Base-by-base conservation (phyloP, 345 rosid species). In the Triadica sebifera region DNA sequence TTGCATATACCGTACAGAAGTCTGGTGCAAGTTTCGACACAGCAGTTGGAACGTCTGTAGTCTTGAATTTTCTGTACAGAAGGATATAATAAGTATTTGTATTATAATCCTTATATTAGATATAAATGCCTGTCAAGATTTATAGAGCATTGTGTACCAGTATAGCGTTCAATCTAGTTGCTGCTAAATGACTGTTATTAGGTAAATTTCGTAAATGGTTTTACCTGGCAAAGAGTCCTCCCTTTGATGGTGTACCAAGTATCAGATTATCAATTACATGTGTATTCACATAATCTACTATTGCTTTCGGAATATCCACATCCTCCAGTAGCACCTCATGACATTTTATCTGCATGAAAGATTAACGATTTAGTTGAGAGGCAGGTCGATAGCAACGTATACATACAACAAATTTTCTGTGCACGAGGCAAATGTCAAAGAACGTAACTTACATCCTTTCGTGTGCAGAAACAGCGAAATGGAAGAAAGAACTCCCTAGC, bases 401-500 rank as follows among this genome's bases (percentile, higher is more conserved):
- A 29, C 34, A 29, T 29, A 2, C 34, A 29, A 2, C 34, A 29
- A 29, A 29, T 29, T 29, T 29, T 1, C 34, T 29, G 34, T 29
- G 2, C 34, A 29, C 2, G 34, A 29, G 34, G 34, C 34, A 29
- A 29, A 29, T 29, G 34, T 29, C 34, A 29, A 29, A 29, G 39
- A 56, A 24, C 20, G 12, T 1, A 45, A 75, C 85, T 25, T 50
- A 93, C 99, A n/a, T 90, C 92, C 70, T 91, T 95, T 56, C 94
- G 77, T 12, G 89, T 81, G 81, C 98, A 93, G 38, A 87, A 93
- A 86, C 94, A 90, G 57, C 93, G 96, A 75, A 89, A 95, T 6
- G 98, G 98, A 38, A 93, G 94, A 76, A 95, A 89, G 7, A 95
- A 8, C 25, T 88, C 93, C 57, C 71, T 76, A 57, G 82, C 75